A percentile compares a stretch with the other conserved stretches of the same genome.
Evolutionary conservation across 106 monocot genomes (phyloP).

Genomic region (Dioscorea dumetorum): DNA sequence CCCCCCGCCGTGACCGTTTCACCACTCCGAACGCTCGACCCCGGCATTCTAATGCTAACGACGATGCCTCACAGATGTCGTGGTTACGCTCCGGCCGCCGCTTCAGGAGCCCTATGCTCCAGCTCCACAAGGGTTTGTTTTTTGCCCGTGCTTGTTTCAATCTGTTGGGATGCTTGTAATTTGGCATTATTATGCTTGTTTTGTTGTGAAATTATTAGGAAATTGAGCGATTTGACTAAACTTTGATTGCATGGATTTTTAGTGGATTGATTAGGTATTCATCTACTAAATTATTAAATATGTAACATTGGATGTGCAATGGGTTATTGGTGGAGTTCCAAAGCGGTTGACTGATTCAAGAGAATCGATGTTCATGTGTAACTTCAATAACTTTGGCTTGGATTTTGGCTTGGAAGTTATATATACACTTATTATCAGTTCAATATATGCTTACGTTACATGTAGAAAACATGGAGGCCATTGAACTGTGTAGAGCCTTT

Average conservation of each 20-base stretch:
- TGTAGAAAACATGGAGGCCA: too few species aligned
- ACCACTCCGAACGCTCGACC: background rate
- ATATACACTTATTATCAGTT: too few species aligned
- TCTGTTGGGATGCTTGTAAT: background rate
- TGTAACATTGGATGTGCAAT: too few species aligned
- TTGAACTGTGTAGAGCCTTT: too few species aligned
- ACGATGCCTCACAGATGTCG: slow-evolving; percentile 21
- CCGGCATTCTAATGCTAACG: background rate
- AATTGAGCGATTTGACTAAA: background rate
- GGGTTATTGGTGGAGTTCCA: too few species aligned
- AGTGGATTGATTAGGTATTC: background rate
- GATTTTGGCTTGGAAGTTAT: too few species aligned
- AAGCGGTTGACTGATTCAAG: too few species aligned
- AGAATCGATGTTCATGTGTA: too few species aligned
- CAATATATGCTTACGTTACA: too few species aligned
- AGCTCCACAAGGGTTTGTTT: slow-evolving; percentile 57
- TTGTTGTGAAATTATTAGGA: background rate
- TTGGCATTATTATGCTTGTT: background rate
- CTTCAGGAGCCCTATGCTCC: slow-evolving; percentile 72
- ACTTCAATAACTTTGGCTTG: too few species aligned
- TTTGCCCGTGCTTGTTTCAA: background rate
- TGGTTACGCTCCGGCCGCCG: slow-evolving; percentile 54
- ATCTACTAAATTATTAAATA: too few species aligned
- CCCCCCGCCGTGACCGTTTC: background rate
- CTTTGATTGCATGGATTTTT: background rate